Conservation (phyloP, 164 flowering plant species). For the Annona squamosa region DNA sequence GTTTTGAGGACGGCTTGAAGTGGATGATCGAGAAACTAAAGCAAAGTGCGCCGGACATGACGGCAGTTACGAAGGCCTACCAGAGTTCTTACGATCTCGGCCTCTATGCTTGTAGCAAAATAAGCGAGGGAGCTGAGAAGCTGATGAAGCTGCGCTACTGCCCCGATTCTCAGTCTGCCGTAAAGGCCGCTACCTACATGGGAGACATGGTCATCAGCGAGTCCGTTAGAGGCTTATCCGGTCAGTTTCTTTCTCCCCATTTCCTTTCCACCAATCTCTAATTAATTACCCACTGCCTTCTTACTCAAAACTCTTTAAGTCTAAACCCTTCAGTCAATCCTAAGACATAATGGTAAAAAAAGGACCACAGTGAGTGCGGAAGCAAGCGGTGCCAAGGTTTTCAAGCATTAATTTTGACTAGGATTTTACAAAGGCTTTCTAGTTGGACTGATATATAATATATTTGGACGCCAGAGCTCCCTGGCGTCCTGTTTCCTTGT, state of each 20-base stretch:
- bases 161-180: constrained; percentile 7
- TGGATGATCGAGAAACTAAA: constrained; percentile 10
- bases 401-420: too few species aligned
- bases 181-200: background rate
- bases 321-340: too few species aligned
- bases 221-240: background rate
- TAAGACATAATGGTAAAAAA: too few species aligned
- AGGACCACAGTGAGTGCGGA: too few species aligned
- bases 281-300: too few species aligned
- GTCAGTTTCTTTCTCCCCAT: background rate
- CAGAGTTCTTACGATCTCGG: constrained; percentile 4
- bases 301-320: too few species aligned
- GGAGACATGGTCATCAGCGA: background rate
- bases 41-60: constrained; percentile 7
- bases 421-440: too few species aligned
- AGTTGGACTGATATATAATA: too few species aligned
- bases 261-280: background rate
- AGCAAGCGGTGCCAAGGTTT: too few species aligned
- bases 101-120: background rate
- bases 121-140: constrained; percentile 8
- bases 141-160: constrained; percentile 1
- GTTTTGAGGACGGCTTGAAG: background rate
- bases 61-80: constrained; percentile 12
- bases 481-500: too few species aligned
- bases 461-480: too few species aligned